Conservation (phyloP, 2,329 filamentous ascomycete species). For the Talaromyces piceae region DNA sequence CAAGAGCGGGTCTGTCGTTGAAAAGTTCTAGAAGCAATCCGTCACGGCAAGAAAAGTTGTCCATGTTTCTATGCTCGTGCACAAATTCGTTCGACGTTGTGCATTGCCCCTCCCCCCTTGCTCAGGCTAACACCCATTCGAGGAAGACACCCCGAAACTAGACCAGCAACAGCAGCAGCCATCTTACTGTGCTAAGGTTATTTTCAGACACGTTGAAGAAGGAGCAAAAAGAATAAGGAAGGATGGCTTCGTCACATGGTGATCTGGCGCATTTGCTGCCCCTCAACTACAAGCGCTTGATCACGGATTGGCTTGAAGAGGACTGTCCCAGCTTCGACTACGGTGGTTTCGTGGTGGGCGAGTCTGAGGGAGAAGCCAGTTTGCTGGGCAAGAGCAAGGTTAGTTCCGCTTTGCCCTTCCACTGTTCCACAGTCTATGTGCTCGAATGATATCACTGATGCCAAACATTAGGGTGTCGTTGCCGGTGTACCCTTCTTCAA, state of each 20-base stretch:
- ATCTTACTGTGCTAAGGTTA: no score
- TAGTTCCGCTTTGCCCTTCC: slow-evolving; percentile 14
- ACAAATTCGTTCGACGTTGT: no score
- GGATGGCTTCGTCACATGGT: slow-evolving; percentile 52
- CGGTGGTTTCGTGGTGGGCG: slow-evolving; percentile 89
- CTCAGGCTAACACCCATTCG: background rate
- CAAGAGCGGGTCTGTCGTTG: no score
- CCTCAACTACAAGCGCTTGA: slow-evolving; percentile 70
- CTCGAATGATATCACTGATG: background rate
- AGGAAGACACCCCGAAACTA: background rate
- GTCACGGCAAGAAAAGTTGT: no score
- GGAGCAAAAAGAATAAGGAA: background rate
- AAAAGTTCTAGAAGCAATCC: no score
- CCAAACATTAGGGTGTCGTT: slow-evolving; percentile 58
- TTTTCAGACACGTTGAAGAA: background rate
- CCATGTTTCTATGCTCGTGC: no score
- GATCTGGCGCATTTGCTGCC: slow-evolving; percentile 69
- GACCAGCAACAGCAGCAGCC: background rate
- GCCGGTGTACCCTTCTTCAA: slow-evolving; percentile 93
- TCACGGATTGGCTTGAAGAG: slow-evolving; percentile 84
- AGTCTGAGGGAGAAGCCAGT: slow-evolving; percentile 35
- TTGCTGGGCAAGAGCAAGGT: slow-evolving; percentile 53
- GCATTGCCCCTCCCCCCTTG: background rate
- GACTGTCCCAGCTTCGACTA: slow-evolving; percentile 97
- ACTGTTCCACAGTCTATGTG: no score